Percentiles rank a stretch among this genome's conserved stretches.
Conservation (phyloP, 73 alveolate genomes). For the Paramecium pentaurelia region DNA sequence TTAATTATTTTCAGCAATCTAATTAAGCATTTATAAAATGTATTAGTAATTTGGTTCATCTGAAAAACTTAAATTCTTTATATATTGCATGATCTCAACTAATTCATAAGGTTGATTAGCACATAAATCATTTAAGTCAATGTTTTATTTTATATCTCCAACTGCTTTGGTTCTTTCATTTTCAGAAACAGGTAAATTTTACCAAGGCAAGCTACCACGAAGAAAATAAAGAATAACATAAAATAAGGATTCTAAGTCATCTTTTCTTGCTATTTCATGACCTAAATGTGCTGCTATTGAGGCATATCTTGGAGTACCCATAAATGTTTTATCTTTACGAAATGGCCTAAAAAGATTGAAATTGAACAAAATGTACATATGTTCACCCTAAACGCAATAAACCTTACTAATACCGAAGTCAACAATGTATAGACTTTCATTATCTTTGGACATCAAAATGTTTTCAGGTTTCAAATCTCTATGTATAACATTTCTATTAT, state of each 20-base stretch:
- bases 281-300: constrained; percentile 88
- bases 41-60: constrained; percentile 88
- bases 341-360: constrained; percentile 16
- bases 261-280: constrained; percentile 79
- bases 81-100: constrained; percentile 69
- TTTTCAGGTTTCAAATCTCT: constrained; percentile 83
- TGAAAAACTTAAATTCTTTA: constrained; percentile 77
- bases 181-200: constrained; percentile 79
- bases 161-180: constrained; percentile 82
- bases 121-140: constrained; percentile 74
- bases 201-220: constrained; percentile 94
- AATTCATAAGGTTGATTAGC: constrained; percentile 80
- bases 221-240: constrained; percentile 87
- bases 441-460: constrained; percentile 51
- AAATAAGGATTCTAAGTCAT: constrained; percentile 91
- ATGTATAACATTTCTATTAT: constrained; percentile 66
- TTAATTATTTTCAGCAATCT: constrained; percentile 1
- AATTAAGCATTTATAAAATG: neutral
- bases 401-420: constrained; percentile 57
- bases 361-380: neutral
- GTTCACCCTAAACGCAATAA: constrained; percentile 30
- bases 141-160: constrained; percentile 82
- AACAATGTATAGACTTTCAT: constrained; percentile 25
- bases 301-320: constrained; percentile 93
- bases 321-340: constrained; percentile 38